These are phyloP conservation scores for Eimeria acervulina DNA, from an alignment of 169 alveolate genomes.

Conservation along the genomic window DNA sequence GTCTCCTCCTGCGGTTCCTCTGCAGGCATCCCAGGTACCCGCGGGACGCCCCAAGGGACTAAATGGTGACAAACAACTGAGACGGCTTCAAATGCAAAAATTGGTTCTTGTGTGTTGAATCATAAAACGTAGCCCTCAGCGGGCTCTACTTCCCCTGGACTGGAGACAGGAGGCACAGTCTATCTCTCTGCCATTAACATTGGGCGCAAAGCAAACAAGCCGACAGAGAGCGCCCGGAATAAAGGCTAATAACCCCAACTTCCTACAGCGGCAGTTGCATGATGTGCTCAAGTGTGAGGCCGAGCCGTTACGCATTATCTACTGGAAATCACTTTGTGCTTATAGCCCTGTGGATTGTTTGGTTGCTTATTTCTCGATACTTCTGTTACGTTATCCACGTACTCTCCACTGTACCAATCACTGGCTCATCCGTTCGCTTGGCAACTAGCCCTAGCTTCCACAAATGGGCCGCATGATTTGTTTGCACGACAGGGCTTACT, in stretches of 20 bases:
- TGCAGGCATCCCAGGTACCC: background rate
- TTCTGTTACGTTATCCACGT: background rate
- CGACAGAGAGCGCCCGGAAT: background rate
- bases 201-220: background rate
- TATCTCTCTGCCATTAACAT: background rate
- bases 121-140: conserved; percentile 7
- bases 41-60: background rate
- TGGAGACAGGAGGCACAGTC: background rate
- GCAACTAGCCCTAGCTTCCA: background rate
- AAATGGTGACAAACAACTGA: background rate
- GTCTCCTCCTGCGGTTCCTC: background rate
- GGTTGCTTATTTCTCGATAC: background rate
- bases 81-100: background rate
- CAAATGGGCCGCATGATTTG: background rate
- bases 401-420: background rate
- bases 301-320: background rate
- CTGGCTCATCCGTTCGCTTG: background rate
- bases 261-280: background rate
- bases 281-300: background rate
- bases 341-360: background rate
- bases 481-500: background rate
- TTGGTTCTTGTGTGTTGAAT: background rate
- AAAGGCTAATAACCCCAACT: background rate
- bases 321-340: background rate
- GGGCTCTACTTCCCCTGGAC: background rate